Percentiles rank a stretch among this genome's conserved stretches.
Evolutionary conservation across 768 basidiomycete genomes (phyloP).

Genomic region (Xerocomus potaroensis): DNA sequence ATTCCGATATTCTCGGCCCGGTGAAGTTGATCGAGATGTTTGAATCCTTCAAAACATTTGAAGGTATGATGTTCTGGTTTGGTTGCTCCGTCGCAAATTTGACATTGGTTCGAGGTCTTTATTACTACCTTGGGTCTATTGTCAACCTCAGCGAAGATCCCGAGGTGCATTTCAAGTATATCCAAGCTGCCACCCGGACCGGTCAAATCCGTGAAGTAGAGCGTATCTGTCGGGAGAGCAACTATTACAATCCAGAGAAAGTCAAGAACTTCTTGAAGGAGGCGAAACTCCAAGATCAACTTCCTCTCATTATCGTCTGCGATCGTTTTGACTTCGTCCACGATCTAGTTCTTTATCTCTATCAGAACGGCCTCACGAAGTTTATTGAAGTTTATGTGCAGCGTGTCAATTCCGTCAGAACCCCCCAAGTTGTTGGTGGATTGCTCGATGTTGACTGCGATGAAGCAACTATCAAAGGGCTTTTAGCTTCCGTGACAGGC

Average conservation of each 20-base stretch:
- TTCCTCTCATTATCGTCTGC: constrained; percentile 99
- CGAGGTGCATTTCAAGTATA: constrained; percentile 99
- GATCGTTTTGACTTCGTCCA: constrained; percentile 99
- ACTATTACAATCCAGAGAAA: constrained; percentile 97
- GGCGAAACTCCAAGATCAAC: constrained; percentile 92
- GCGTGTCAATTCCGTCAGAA: constrained; percentile 93
- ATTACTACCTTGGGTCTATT: constrained; percentile 97
- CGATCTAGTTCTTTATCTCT: constrained; percentile 96
- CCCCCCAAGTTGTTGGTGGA: constrained; percentile 96
- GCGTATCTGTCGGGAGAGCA: constrained; percentile 96
- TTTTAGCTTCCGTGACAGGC: constrained; percentile 92
- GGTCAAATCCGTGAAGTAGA: constrained; percentile 99
- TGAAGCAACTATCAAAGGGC: constrained; percentile 88
- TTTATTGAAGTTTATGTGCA: constrained; percentile 99
- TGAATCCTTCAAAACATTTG: constrained; percentile 95
- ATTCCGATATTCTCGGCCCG: constrained; percentile 95
- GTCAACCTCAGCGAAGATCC: constrained; percentile 96
- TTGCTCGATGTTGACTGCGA: constrained; percentile 98
- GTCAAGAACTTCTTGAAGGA: constrained; percentile 99
- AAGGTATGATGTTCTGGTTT: constrained; percentile 49
- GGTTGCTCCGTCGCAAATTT: not conserved
- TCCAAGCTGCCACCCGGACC: constrained; percentile 96
- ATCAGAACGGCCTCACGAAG: constrained; percentile 93
- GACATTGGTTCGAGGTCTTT: constrained; percentile 55
- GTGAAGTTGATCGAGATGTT: constrained; percentile 99